Percentiles rank a stretch among this genome's conserved stretches.
Conservation (phyloP, 2,329 filamentous ascomycete species). For the Phymatotrichopsis omnivora region DNA sequence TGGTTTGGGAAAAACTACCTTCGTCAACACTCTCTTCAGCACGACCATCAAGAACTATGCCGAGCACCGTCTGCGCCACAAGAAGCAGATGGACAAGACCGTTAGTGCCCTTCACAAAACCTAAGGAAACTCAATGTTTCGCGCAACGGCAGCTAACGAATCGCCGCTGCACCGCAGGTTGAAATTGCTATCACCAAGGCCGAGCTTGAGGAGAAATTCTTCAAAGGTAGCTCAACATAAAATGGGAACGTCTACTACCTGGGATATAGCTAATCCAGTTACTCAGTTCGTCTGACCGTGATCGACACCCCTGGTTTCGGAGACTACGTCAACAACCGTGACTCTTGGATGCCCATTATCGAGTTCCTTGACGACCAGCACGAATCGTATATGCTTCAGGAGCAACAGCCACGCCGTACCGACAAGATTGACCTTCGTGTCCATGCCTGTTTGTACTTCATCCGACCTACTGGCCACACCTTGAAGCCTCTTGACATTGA, state of each 20-base stretch:
- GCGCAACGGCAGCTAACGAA: neutral
- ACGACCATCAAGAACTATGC: conserved; percentile 99
- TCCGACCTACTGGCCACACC: conserved; percentile 94
- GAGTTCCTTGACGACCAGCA: conserved; percentile 99
- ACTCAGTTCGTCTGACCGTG: conserved; percentile 84
- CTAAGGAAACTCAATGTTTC: neutral
- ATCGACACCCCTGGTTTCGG: conserved; percentile 98
- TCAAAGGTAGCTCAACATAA: no score
- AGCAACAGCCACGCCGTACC: conserved; percentile 93
- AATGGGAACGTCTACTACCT: neutral
- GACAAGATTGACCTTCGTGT: conserved; percentile 99
- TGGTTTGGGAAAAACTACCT: conserved; percentile 80
- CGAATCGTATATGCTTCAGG: conserved; percentile 99
- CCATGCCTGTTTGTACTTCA: conserved; percentile 97
- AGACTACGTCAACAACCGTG: conserved; percentile 99
- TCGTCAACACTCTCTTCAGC: conserved; percentile 99
- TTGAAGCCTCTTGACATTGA: conserved; percentile 98
- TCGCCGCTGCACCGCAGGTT: conserved; percentile 39
- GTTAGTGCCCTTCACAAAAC: conserved; percentile 34
- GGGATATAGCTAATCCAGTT: conserved; percentile 10
- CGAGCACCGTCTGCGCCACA: conserved; percentile 97
- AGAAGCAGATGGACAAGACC: conserved; percentile 99
- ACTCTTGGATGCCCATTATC: conserved; percentile 99
- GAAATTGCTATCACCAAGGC: conserved; percentile 99
- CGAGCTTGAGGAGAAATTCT: conserved; percentile 99